Conservation (phyloP, 192 early-diverging fungal species). For the Coemansia sp. region DNA sequence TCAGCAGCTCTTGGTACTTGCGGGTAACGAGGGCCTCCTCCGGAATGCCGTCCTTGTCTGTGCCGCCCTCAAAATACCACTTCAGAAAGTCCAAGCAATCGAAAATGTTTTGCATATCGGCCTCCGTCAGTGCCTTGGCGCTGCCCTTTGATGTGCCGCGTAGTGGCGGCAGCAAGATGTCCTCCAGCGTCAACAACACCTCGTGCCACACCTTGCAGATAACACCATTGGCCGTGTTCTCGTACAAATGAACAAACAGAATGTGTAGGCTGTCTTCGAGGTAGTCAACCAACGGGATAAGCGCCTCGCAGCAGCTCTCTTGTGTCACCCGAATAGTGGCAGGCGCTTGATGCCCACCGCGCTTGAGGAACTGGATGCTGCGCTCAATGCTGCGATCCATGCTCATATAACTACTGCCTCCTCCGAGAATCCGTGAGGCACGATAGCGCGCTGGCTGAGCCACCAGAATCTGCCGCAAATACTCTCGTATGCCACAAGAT, state of each 20-base stretch:
- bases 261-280: slow-evolving; percentile 69
- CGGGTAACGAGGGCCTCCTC: slow-evolving; percentile 61
- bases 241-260: slow-evolving; percentile 64
- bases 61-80: slow-evolving; percentile 69
- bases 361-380: slow-evolving; percentile 55
- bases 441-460: slow-evolving; percentile 44
- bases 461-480: slow-evolving; percentile 64
- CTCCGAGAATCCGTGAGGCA: slow-evolving; percentile 21
- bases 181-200: slow-evolving; percentile 64
- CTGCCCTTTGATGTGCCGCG: slow-evolving; percentile 56
- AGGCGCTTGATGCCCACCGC: slow-evolving; percentile 31
- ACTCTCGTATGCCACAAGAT: slow-evolving; percentile 60
- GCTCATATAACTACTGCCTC: background rate
- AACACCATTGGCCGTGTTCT: slow-evolving; percentile 63
- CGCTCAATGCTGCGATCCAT: slow-evolving; percentile 54
- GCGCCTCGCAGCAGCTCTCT: slow-evolving; percentile 62
- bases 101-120: slow-evolving; percentile 64
- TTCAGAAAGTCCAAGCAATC: slow-evolving; percentile 74
- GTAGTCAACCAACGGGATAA: slow-evolving; percentile 72
- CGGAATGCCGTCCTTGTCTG: slow-evolving; percentile 63
- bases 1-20: slow-evolving; percentile 65
- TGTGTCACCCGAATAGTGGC: slow-evolving; percentile 43
- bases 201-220: slow-evolving; percentile 73
- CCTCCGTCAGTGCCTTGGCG: slow-evolving; percentile 62
- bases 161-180: slow-evolving; percentile 70